Base-by-base conservation (phyloP, 345 rosid genomes). In the Mallotus nudiflorus region DNA sequence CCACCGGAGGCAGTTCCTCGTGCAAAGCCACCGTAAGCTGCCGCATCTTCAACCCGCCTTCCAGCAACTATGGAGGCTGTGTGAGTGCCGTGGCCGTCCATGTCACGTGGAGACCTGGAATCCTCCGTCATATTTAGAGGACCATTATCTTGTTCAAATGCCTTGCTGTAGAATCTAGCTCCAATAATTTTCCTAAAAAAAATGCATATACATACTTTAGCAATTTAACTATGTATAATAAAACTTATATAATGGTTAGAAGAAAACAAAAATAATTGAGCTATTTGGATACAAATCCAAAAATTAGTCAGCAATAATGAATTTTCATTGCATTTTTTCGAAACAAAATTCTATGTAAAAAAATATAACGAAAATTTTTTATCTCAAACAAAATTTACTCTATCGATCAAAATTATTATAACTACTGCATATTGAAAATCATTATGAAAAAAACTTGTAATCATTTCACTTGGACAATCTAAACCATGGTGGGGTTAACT, bases 21-120 rank as follows among this genome's bases (percentile, higher is more conserved):
- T 8, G 89, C 98, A 0, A 85, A 85, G 25, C 96, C 91, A 0
- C 98, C 97, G 0, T 83, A 75, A 62, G 90, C 86, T 0, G 88
- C 76, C 0, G 82, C 84, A 4, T 78, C 65, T 0, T 20, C 61
- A 9, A 93, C 96, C 20, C 66, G 70, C 1, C 82, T 76, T 2
- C 97, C 96, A 3, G 80, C 88, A 0, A 80, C 94, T 0, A 82
- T 93, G 69, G 97, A 94, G 7, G 97, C 90, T 0, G 91, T 87
- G 77, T 94, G 98, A 31, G 93, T 84, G 4, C 97, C 97, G 46
- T 94, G 98, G 63, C 98, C 98, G 6, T 86, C 89, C 50, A 61
- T 53, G 78, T 94, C 98, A 1, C 97, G 89, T 0, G 82, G 91
- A 0, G 97, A 93, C 66, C 62, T 77, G 77, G 59, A 75, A 78